A percentile compares a stretch with the other conserved stretches of the same genome.
Evolutionary conservation across 768 basidiomycete species (phyloP).

Genomic region (Tylopilus cervinicoccineus): DNA sequence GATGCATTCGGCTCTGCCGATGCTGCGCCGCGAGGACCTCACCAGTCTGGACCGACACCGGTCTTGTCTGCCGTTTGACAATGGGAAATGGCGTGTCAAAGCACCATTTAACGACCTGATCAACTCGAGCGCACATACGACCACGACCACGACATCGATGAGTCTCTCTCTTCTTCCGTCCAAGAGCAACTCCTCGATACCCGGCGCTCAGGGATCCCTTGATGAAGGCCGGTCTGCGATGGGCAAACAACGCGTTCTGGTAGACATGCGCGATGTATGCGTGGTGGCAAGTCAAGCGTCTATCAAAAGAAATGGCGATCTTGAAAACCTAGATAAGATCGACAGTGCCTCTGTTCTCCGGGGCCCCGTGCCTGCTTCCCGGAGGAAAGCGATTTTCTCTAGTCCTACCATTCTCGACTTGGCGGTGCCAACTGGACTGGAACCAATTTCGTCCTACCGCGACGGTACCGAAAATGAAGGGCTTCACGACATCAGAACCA

Average conservation of each 20-base stretch:
- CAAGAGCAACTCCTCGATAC: not conserved
- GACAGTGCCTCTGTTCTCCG: not conserved
- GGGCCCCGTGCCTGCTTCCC: not conserved
- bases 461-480: not conserved
- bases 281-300: not conserved
- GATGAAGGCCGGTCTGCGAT: not conserved
- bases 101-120: not conserved
- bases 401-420: conserved; percentile 1
- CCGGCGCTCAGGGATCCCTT: not conserved
- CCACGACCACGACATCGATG: not conserved
- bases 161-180: not conserved
- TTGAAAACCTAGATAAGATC: not conserved
- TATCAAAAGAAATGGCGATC: not conserved
- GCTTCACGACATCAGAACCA: not conserved
- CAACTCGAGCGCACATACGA: not conserved
- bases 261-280: conserved; percentile 10
- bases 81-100: not conserved
- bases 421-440: not conserved
- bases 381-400: not conserved
- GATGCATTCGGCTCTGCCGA: not conserved
- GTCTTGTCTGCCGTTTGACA: not conserved
- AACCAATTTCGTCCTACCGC: not conserved
- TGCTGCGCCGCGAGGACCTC: not conserved
- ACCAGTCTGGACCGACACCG: not conserved
- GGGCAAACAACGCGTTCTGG: not conserved